Evolutionary conservation across 2,329 filamentous ascomycete species (phyloP).

Genomic region (Ceratocystiopsis sp.): DNA sequence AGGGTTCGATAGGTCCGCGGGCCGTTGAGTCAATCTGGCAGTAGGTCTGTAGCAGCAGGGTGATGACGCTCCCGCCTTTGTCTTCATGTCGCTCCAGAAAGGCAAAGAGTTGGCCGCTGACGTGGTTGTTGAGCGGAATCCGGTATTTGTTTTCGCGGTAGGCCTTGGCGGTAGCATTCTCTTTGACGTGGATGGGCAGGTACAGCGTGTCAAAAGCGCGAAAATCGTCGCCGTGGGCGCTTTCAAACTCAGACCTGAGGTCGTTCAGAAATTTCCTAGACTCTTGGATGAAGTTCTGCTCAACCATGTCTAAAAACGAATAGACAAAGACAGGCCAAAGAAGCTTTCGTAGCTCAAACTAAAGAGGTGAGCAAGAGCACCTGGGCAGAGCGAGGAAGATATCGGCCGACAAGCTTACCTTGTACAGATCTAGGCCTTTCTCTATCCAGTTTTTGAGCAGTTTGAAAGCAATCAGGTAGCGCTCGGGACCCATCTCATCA

Average conservation of each 20-base stretch:
- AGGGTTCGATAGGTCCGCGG: slow-evolving; percentile 46
- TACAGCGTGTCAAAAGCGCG: slow-evolving; percentile 57
- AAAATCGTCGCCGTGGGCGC: slow-evolving; percentile 65
- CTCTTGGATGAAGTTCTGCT: slow-evolving; percentile 53
- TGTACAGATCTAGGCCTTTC: slow-evolving; percentile 85
- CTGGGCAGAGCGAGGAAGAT: background rate
- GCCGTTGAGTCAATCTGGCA: slow-evolving; percentile 41
- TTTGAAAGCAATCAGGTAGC: slow-evolving; percentile 60
- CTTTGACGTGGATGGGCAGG: slow-evolving; percentile 58
- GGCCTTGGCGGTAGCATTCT: slow-evolving; percentile 60
- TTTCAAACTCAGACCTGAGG: slow-evolving; percentile 53
- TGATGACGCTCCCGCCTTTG: slow-evolving; percentile 62
- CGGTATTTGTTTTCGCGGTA: slow-evolving; percentile 82
- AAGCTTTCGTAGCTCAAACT: slow-evolving; percentile 76
- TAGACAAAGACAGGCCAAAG: slow-evolving; percentile 93
- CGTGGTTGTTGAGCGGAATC: slow-evolving; percentile 72
- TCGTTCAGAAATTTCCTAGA: slow-evolving; percentile 56
- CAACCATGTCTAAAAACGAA: slow-evolving; percentile 67
- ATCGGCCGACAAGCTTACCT: slow-evolving; percentile 29
- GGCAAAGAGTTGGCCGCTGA: slow-evolving; percentile 67
- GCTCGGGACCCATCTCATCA: slow-evolving; percentile 56
- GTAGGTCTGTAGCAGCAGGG: slow-evolving; percentile 49
- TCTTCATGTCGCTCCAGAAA: slow-evolving; percentile 79
- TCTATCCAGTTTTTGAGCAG: slow-evolving; percentile 72
- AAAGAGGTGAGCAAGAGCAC: slow-evolving; percentile 4